phyloP scores from a whole-genome alignment of 2,329 filamentous ascomycete genomes.

The Aspergillus persii region DNA sequence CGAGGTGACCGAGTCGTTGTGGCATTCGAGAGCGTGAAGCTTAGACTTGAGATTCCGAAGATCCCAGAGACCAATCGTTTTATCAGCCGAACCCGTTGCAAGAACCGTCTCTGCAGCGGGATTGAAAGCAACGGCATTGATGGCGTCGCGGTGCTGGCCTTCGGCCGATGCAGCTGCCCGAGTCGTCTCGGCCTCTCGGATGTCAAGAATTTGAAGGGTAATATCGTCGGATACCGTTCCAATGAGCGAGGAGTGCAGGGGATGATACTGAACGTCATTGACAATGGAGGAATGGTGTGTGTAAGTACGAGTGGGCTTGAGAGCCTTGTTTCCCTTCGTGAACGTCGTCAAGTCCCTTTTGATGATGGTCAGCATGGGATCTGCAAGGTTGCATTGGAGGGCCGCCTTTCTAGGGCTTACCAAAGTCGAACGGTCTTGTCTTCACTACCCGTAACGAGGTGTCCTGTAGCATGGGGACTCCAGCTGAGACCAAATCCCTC shows the following conservation, averaged over 20 bases:
- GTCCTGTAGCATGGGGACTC: constrained; percentile 80
- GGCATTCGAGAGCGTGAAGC: constrained; percentile 84
- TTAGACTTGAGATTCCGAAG: constrained; percentile 85
- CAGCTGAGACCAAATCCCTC: constrained; percentile 93
- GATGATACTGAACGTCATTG: constrained; percentile 96
- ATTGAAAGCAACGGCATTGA: constrained; percentile 96
- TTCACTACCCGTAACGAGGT: constrained; percentile 85
- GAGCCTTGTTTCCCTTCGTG: constrained; percentile 64
- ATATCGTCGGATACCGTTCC: constrained; percentile 94
- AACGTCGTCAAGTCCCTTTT: constrained; percentile 73
- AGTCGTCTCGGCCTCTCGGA: constrained; percentile 65
- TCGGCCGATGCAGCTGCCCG: constrained; percentile 67
- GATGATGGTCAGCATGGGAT: not conserved
- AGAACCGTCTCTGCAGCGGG: constrained; percentile 85
- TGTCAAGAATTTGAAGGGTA: constrained; percentile 87
- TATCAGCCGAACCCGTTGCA: constrained; percentile 91
- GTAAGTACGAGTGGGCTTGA: constrained; percentile 73
- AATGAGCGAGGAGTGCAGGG: constrained; percentile 77
- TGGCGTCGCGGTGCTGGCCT: constrained; percentile 81
- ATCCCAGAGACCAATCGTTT: constrained; percentile 94
- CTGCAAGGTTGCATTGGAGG: not conserved
- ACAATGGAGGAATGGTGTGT: constrained; percentile 87
- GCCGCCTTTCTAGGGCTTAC: constrained; percentile 49
- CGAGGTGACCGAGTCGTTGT: constrained; percentile 85
- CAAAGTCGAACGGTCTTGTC: constrained; percentile 89